Base-by-base conservation (phyloP, 2,329 filamentous ascomycete species). In the Chaetomium globosum region DNA sequence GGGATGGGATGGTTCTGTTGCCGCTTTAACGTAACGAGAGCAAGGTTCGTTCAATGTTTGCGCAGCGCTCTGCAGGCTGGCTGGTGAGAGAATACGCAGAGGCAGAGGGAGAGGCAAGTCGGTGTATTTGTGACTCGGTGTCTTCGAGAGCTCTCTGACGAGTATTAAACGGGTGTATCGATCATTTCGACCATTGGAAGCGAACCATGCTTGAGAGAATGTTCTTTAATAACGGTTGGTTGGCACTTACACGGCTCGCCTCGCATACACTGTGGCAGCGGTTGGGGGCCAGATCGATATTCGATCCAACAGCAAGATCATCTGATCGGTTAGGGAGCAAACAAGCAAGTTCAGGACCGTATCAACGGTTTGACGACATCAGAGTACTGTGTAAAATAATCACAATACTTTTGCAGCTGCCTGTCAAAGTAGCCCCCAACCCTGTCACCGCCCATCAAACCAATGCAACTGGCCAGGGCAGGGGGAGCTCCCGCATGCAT, bases 261-360 rank as follows among this genome's bases (percentile, higher is more conserved):
- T 1, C 28, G 46, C 54, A 56, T 31, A 28, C 59, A 61, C 59
- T 54, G 59, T 54, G 23, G 21, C n/a, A 43, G n/a, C 31, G 43
- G 59, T 28, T 4, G 23, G 59, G 59, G 48, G 46, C 59, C 59
- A 46, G 49, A 61, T 61, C 49, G 59, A 39, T 39, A 53, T 39
- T 30, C 56, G 28, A 26, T 26, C 51, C 51, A 33, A 21, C 52
- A 36, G 59, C 59, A 61, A 61, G 59, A 54, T 61, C 23, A 54
- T 39, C 33, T 46, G 59, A 61, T 61, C 58, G 23, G 56, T 16
- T 16, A 19, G 16, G 33, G 16, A 56, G 53, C 31, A 39, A 19
- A 33, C 31, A 56, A 39, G 16, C 7, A 10, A 16, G 21, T 13
- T n/a, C n/a, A n/a, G n/a, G n/a, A n/a, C 48, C 23, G 28, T 51